A percentile compares a stretch with the other conserved stretches of the same genome.
Conservation (phyloP, 1,284 basidiomycete genomes). For the Moesziomyces globuligerus region DNA sequence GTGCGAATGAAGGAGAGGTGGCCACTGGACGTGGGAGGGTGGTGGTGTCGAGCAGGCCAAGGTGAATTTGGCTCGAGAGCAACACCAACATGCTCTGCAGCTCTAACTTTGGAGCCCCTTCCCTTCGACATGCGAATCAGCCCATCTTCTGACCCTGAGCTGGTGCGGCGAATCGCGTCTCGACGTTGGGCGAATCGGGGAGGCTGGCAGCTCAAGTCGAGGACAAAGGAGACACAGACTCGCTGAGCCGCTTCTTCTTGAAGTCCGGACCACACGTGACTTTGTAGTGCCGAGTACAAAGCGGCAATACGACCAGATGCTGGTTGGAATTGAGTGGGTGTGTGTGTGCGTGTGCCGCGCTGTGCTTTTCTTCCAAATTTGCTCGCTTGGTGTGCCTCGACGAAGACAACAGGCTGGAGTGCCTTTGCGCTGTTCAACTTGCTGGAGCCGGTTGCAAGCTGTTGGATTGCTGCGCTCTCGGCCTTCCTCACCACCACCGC, state of each 20-base stretch:
- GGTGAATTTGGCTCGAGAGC: conserved; percentile 2
- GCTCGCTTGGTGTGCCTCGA: conserved; percentile 7
- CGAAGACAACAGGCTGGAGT: neutral
- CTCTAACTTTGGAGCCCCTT: conserved; percentile 3
- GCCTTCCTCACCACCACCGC: conserved; percentile 8
- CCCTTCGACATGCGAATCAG: conserved; percentile 6
- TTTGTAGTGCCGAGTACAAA: conserved; percentile 14
- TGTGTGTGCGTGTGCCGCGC: neutral
- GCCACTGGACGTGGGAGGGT: neutral
- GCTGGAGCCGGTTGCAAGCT: too few species aligned
- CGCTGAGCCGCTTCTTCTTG: conserved; percentile 2
- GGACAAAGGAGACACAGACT: conserved; percentile 1
- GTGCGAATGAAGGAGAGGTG: neutral
- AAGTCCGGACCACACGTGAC: conserved; percentile 14
- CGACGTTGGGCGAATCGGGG: neutral
- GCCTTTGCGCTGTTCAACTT: neutral
- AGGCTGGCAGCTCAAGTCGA: neutral
- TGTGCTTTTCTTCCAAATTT: conserved; percentile 39
- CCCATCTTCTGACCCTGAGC: neutral
- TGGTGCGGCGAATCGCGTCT: neutral
- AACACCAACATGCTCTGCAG: neutral
- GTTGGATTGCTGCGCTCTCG: too few species aligned
- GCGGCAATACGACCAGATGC: too few species aligned
- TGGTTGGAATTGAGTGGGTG: neutral
- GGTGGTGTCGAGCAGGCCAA: neutral